A percentile compares a stretch with the other conserved stretches of the same genome.
phyloP scores from a whole-genome alignment of 305 asterid genomes.

The Fraxinus platypoda region DNA sequence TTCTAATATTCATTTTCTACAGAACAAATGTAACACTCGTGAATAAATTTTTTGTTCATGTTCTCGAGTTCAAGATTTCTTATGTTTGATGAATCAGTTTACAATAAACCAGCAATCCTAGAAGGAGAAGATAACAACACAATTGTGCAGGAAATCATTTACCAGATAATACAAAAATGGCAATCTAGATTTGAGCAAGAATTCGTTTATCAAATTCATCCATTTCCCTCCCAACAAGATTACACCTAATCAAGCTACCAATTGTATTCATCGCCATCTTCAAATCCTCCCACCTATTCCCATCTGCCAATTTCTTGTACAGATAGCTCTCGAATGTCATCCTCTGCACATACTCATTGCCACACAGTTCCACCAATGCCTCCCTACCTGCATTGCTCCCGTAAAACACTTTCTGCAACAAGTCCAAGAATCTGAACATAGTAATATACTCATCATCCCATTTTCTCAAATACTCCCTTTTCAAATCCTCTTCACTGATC shows the following conservation, averaged over 20 bases:
- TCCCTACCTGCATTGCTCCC: constrained; percentile 69
- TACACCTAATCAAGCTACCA: constrained; percentile 66
- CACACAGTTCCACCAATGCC: constrained; percentile 80
- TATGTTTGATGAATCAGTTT: not conserved
- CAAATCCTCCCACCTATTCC: constrained; percentile 50
- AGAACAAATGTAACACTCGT: not conserved
- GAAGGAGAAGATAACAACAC: not conserved
- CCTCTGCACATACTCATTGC: constrained; percentile 73
- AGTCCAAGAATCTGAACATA: constrained; percentile 61
- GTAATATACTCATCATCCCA: constrained; percentile 69
- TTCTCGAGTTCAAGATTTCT: not conserved
- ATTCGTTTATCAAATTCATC: constrained; percentile 20
- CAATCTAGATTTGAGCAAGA: constrained; percentile 22
- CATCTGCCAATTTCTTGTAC: constrained; percentile 62
- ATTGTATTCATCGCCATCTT: constrained; percentile 53
- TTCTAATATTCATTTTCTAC: not conserved
- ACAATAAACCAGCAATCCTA: not conserved
- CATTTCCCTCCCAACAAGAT: constrained; percentile 49
- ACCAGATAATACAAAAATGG: not conserved
- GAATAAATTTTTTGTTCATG: not conserved
- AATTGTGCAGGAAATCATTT: not conserved
- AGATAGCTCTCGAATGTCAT: constrained; percentile 83
- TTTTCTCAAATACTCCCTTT: constrained; percentile 61
- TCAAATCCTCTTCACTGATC: constrained; percentile 58
- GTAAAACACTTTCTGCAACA: constrained; percentile 63